phyloP scores from a whole-genome alignment of 78 protist genomes.

The Bigelowiella natans region DNA sequence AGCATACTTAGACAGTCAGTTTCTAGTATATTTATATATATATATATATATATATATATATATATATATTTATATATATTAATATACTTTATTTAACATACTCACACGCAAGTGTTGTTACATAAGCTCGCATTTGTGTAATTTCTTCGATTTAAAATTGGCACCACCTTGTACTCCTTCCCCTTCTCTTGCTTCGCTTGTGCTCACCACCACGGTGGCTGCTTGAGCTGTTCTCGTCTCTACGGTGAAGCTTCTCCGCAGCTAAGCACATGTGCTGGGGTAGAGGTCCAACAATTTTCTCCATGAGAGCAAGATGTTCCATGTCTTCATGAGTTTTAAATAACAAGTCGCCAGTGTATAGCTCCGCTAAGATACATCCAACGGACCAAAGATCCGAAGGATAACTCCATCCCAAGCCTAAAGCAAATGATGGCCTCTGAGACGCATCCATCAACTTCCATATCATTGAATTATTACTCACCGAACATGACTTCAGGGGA shows the following conservation, averaged over 20 bases:
- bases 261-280: neutral
- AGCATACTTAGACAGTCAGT: neutral
- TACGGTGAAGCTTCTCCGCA: neutral
- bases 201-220: no score
- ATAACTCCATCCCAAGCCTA: slow-evolving; percentile 3
- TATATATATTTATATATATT: neutral
- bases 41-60: neutral
- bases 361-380: neutral
- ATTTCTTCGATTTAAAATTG: no score
- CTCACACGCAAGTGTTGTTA: neutral
- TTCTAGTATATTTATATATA: neutral
- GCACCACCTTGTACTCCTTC: no score
- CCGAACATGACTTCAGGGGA: slow-evolving; percentile 13
- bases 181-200: no score
- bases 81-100: neutral
- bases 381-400: slow-evolving; percentile 4
- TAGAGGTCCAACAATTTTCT: neutral
- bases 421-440: no score
- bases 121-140: neutral
- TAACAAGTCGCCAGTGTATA: slow-evolving; percentile 1
- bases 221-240: neutral
- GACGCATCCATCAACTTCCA: neutral
- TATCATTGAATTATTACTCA: neutral
- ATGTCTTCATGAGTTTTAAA: neutral
- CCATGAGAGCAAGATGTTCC: slow-evolving; percentile 21